Conservation (phyloP, 164 flowering plant genomes). For the Taxillus chinensis region DNA sequence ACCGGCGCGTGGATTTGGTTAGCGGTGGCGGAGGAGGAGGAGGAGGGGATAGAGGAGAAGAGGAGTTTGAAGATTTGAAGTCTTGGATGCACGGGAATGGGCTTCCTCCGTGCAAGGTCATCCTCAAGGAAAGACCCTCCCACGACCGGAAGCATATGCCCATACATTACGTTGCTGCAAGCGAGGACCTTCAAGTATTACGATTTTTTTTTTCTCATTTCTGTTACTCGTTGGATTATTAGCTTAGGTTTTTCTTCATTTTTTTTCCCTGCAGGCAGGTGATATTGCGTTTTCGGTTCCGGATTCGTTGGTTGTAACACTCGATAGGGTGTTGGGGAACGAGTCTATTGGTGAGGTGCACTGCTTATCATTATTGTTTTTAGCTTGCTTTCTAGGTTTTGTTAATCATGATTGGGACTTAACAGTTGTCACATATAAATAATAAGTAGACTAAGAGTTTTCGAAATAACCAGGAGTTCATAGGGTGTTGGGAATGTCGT, state of each 20-base stretch:
- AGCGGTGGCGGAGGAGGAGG: too few species aligned
- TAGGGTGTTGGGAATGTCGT: too few species aligned
- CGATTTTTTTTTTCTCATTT: not conserved
- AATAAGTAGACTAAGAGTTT: too few species aligned
- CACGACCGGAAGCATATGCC: conserved; percentile 41
- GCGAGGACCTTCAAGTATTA: conserved; percentile 76
- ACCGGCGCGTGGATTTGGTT: too few species aligned
- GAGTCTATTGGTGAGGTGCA: conserved; percentile 69
- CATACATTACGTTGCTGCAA: conserved; percentile 87
- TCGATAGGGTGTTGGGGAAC: conserved; percentile 91
- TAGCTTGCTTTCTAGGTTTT: not conserved
- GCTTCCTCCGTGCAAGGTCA: conserved; percentile 76
- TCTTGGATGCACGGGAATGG: conserved; percentile 93
- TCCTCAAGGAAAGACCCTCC: conserved; percentile 64
- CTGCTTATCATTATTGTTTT: not conserved
- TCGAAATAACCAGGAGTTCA: too few species aligned
- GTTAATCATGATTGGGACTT: too few species aligned
- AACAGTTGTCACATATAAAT: too few species aligned
- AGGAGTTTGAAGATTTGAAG: conserved; percentile 54
- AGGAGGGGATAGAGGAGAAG: conserved; percentile 12
- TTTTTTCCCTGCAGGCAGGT: conserved; percentile 44
- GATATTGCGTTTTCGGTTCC: conserved; percentile 92
- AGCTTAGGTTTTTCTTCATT: not conserved
- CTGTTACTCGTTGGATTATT: not conserved
- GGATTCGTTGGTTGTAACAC: conserved; percentile 81